These are phyloP conservation scores for Ambrosia artemisiifolia DNA, from an alignment of 129 eudicot genomes.

Conservation along the genomic window DNA sequence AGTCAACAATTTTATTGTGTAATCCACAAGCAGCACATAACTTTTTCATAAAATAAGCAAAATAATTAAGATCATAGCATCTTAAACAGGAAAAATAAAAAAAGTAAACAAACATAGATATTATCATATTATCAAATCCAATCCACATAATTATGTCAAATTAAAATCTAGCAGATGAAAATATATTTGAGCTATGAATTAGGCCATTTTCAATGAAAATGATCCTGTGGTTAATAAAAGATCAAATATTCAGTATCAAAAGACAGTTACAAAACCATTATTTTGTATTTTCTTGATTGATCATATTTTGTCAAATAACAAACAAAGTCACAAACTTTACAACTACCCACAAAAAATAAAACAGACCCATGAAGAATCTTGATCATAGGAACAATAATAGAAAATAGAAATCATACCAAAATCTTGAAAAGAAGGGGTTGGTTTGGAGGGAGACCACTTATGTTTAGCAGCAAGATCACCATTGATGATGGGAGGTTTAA, in stretches of 20 bases:
- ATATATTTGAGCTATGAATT: not conserved
- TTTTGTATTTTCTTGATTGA: too few species aligned
- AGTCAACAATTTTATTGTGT: constrained; percentile 2
- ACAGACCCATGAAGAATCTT: not conserved
- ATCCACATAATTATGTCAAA: not conserved
- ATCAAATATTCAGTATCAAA: not conserved
- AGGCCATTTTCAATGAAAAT: not conserved
- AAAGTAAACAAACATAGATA: too few species aligned
- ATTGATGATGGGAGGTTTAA: constrained; percentile 22
- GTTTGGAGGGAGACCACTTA: not conserved
- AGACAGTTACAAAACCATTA: too few species aligned
- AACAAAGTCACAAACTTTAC: not conserved
- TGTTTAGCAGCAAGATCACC: constrained; percentile 20
- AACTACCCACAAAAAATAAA: not conserved
- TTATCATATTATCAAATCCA: not conserved
- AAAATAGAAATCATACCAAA: constrained; percentile 14
- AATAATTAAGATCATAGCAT: not conserved
- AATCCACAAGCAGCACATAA: constrained; percentile 15
- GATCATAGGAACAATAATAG: not conserved
- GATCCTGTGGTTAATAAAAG: not conserved
- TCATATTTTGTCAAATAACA: not conserved
- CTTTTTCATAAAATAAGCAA: not conserved
- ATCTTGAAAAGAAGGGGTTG: constrained; percentile 9
- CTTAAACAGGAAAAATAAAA: not conserved
- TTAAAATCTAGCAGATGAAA: not conserved